Conservation (phyloP, 192 early-diverging fungal species). For the Glomus cerebriforme region DNA sequence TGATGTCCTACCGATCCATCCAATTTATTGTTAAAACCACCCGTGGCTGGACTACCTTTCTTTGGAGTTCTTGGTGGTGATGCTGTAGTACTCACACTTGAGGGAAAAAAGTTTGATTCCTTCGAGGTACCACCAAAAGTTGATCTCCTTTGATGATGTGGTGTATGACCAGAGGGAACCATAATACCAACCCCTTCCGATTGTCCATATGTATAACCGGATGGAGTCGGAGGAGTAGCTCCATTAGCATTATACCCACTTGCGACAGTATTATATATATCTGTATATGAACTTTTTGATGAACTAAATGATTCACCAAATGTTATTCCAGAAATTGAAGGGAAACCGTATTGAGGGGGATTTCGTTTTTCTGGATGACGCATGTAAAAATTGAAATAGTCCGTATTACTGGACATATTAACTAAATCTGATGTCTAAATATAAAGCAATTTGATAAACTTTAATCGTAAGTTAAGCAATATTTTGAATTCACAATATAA, state of each 20-base stretch:
- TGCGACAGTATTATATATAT: background rate
- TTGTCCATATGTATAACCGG: background rate
- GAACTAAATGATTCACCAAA: slow-evolving; percentile 7
- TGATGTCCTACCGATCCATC: background rate
- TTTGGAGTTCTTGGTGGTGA: slow-evolving; percentile 15
- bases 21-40: background rate
- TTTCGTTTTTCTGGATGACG: slow-evolving; percentile 9
- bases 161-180: background rate
- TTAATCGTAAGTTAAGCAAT: background rate
- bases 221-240: slow-evolving; percentile 8
- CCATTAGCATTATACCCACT: background rate
- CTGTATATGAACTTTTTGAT: slow-evolving; percentile 3
- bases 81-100: slow-evolving; percentile 15
- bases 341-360: background rate
- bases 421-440: background rate
- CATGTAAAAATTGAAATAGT: slow-evolving; percentile 20
- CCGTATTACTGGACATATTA: background rate
- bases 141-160: slow-evolving; percentile 26
- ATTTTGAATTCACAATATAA: slow-evolving; percentile 34
- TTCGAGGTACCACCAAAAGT: background rate
- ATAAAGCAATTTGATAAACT: background rate
- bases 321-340: background rate
- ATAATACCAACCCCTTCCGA: background rate
- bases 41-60: slow-evolving; percentile 22
- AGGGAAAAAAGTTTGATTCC: background rate